Evolutionary conservation across 2,329 filamentous ascomycete species (phyloP).

Genomic region (Tolypocladium pustulatum): DNA sequence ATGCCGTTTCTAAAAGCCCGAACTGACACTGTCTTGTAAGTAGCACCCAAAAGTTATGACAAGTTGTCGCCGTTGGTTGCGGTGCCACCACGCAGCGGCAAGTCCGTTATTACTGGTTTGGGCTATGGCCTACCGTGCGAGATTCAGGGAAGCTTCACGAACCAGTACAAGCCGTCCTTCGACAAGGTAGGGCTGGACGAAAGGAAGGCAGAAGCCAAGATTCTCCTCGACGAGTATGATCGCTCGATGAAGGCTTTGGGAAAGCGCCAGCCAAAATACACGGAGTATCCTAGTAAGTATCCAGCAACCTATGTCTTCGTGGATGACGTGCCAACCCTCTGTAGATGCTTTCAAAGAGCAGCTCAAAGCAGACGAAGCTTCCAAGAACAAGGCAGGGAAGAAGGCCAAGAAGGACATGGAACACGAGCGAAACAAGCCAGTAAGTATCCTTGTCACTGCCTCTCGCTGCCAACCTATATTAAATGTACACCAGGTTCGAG

Average conservation of each 20-base stretch:
- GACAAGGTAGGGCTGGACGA: constrained; percentile 30
- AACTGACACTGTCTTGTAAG: not conserved
- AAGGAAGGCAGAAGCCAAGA: constrained; percentile 27
- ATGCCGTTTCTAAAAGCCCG: not conserved
- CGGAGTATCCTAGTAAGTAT: constrained; percentile 31
- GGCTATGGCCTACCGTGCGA: constrained; percentile 30
- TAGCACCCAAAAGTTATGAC: constrained; percentile 32
- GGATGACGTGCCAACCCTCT: not conserved
- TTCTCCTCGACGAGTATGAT: constrained; percentile 29
- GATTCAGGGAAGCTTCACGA: constrained; percentile 31
- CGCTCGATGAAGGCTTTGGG: constrained; percentile 29
- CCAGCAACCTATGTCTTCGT: not conserved
- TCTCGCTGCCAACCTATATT: constrained; percentile 2
- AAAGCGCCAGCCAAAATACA: constrained; percentile 33
- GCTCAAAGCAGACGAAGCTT: constrained; percentile 33
- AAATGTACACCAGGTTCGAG: constrained; percentile 22
- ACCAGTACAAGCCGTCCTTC: constrained; percentile 27
- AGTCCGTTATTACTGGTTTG: constrained; percentile 26
- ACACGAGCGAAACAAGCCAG: constrained; percentile 27
- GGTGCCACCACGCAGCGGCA: constrained; percentile 26
- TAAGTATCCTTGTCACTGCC: constrained; percentile 13
- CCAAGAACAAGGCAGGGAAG: constrained; percentile 34
- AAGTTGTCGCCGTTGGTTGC: constrained; percentile 32
- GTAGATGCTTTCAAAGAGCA: constrained; percentile 34
- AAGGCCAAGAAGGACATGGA: constrained; percentile 32